Percentiles rank a stretch among this genome's conserved stretches.
These are phyloP conservation scores for Epichloe aotearoae DNA, from an alignment of 2,329 filamentous ascomycete species.

Conservation along the genomic window DNA sequence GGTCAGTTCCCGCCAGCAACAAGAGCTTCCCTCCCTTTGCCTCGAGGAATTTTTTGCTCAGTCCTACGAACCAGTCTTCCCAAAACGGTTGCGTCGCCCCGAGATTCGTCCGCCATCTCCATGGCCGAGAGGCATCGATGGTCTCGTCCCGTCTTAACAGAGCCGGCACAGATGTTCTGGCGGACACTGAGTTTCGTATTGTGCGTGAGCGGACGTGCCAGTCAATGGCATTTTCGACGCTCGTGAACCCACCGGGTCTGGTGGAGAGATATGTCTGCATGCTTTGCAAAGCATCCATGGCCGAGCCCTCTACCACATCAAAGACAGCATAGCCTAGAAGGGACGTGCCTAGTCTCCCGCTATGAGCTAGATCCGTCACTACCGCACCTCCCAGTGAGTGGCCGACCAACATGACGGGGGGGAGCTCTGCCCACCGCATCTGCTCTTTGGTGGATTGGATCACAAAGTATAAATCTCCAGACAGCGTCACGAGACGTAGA, in stretches of 20 bases:
- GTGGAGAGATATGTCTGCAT: constrained; percentile 88
- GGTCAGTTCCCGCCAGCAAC: constrained; percentile 76
- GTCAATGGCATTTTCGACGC: constrained; percentile 66
- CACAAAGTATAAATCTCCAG: constrained; percentile 57
- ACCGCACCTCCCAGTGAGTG: constrained; percentile 91
- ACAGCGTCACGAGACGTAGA: constrained; percentile 59
- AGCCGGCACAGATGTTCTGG: constrained; percentile 74
- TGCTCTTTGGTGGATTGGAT: constrained; percentile 51
- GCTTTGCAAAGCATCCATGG: constrained; percentile 84
- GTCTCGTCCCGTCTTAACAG: constrained; percentile 44
- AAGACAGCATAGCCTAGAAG: constrained; percentile 80
- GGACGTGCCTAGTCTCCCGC: constrained; percentile 48
- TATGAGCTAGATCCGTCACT: constrained; percentile 69
- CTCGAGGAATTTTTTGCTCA: constrained; percentile 77
- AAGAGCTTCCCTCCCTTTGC: constrained; percentile 75
- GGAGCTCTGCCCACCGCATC: constrained; percentile 62
- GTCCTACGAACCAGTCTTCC: constrained; percentile 83
- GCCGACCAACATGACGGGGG: constrained; percentile 72
- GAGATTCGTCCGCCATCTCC: constrained; percentile 80
- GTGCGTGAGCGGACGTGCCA: constrained; percentile 90
- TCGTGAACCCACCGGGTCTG: constrained; percentile 66
- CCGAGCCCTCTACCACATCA: constrained; percentile 91
- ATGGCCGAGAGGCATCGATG: constrained; percentile 32
- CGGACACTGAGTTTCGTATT: constrained; percentile 70
- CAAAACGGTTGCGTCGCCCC: constrained; percentile 77